Percentiles rank a stretch among this genome's conserved stretches.
These are phyloP conservation scores for Tolypocladium cylindrosporum DNA, from an alignment of 2,329 filamentous ascomycete species.

Conservation along the genomic window DNA sequence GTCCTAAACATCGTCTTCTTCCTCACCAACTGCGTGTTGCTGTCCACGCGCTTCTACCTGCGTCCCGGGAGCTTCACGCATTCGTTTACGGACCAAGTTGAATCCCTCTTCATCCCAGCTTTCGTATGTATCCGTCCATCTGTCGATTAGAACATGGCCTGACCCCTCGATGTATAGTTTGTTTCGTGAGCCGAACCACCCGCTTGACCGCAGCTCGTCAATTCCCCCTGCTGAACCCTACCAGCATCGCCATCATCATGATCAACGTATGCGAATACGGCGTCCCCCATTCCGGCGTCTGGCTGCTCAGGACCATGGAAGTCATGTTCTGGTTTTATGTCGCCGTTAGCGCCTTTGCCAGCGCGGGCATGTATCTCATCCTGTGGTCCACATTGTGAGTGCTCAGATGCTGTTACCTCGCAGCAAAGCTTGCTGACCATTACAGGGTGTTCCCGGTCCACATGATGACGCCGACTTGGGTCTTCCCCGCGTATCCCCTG, in stretches of 20 bases:
- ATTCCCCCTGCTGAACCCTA: no score
- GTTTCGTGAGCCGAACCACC: no score
- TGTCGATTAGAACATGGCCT: no score
- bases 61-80: slow-evolving; percentile 60
- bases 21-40: slow-evolving; percentile 50
- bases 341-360: slow-evolving; percentile 55
- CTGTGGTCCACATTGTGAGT: slow-evolving; percentile 53
- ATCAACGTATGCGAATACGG: slow-evolving; percentile 76
- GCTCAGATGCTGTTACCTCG: neutral
- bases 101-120: slow-evolving; percentile 68
- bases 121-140: slow-evolving; percentile 21
- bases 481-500: slow-evolving; percentile 76
- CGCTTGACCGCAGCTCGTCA: no score
- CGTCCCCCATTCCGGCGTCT: slow-evolving; percentile 47
- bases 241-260: slow-evolving; percentile 57
- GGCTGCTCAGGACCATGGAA: slow-evolving; percentile 50
- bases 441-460: slow-evolving; percentile 53
- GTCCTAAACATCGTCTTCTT: slow-evolving; percentile 56
- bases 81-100: slow-evolving; percentile 67
- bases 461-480: slow-evolving; percentile 81
- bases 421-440: neutral
- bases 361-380: slow-evolving; percentile 63
- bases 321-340: slow-evolving; percentile 68
- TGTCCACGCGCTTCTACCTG: slow-evolving; percentile 58
- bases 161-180: no score